These are phyloP conservation scores for Cutaneotrichosporon daszewskae DNA, from an alignment of 1,284 basidiomycete species.

Conservation along the genomic window DNA sequence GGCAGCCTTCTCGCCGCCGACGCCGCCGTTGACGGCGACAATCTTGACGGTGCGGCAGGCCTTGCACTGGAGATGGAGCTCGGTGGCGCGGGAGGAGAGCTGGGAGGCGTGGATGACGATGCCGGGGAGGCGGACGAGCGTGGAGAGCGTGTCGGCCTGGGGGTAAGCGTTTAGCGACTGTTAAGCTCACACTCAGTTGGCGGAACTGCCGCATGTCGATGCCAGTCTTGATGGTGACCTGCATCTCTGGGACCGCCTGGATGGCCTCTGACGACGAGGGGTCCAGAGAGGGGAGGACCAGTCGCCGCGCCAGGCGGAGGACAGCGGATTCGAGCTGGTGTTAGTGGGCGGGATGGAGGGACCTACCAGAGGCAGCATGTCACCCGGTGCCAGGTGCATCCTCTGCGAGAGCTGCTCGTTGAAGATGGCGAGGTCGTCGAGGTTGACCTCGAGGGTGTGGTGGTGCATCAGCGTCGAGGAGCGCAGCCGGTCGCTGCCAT, in stretches of 20 bases:
- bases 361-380: constrained; percentile 77
- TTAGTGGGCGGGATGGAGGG: background rate
- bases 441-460: constrained; percentile 84
- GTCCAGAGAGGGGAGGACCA: constrained; percentile 63
- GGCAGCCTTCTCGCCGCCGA: constrained; percentile 76
- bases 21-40: constrained; percentile 71
- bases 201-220: constrained; percentile 92
- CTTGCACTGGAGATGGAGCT: constrained; percentile 87
- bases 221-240: constrained; percentile 80
- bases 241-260: constrained; percentile 73
- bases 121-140: constrained; percentile 91
- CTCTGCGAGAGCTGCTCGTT: constrained; percentile 89
- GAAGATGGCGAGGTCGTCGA: constrained; percentile 83
- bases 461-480: constrained; percentile 86
- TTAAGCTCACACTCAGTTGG: constrained; percentile 70
- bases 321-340: constrained; percentile 80
- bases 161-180: constrained; percentile 12
- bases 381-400: constrained; percentile 81
- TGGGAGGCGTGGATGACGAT: constrained; percentile 98
- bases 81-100: constrained; percentile 85
- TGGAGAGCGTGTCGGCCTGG: constrained; percentile 84
- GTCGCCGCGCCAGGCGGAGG: constrained; percentile 69
- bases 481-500: constrained; percentile 73
- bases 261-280: constrained; percentile 27
- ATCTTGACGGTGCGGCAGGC: constrained; percentile 78